A percentile compares a stretch with the other conserved stretches of the same genome.
Conservation (phyloP, 1,284 basidiomycete genomes). For the Naganishia sp. region DNA sequence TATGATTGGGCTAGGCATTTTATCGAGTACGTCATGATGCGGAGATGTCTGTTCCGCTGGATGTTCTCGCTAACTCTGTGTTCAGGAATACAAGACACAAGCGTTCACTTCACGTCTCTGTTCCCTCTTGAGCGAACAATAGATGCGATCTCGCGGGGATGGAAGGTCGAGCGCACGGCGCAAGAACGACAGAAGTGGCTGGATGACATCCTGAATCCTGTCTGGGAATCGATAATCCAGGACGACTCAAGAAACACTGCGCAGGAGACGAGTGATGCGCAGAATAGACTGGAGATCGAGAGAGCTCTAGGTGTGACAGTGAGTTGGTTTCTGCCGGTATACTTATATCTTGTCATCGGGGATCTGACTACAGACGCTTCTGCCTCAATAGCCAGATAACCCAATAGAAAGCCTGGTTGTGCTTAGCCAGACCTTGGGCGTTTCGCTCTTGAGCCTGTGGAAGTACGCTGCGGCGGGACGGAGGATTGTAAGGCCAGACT, state of each 20-base stretch:
- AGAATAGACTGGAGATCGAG: neutral
- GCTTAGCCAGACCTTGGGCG: conserved; percentile 20
- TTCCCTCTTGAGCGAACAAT: neutral
- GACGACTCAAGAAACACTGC: neutral
- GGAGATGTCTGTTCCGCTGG: neutral
- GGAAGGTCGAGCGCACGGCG: conserved; percentile 1
- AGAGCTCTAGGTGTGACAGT: neutral
- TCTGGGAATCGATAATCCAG: conserved; percentile 5
- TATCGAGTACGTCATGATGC: conserved; percentile 21
- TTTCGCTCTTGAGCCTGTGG: conserved; percentile 29
- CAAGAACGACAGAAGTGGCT: conserved; percentile 6
- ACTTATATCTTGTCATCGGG: neutral
- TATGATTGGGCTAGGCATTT: conserved; percentile 34
- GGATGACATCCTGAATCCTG: neutral
- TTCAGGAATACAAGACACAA: conserved; percentile 1
- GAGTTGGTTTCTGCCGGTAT: neutral
- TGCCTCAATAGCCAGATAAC: conserved; percentile 25
- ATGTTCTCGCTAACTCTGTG: neutral
- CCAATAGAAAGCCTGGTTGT: conserved; percentile 30
- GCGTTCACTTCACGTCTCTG: neutral
- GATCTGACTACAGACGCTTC: neutral
- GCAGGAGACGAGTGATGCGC: no score
- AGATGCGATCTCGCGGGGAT: conserved; percentile 17
- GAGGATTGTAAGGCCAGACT: conserved; percentile 28
- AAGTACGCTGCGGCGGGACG: conserved; percentile 30